Percentiles rank a stretch among this genome's conserved stretches.
Evolutionary conservation across 2,329 filamentous ascomycete species (phyloP).

Genomic region (Myriosclerotinia curreyana): DNA sequence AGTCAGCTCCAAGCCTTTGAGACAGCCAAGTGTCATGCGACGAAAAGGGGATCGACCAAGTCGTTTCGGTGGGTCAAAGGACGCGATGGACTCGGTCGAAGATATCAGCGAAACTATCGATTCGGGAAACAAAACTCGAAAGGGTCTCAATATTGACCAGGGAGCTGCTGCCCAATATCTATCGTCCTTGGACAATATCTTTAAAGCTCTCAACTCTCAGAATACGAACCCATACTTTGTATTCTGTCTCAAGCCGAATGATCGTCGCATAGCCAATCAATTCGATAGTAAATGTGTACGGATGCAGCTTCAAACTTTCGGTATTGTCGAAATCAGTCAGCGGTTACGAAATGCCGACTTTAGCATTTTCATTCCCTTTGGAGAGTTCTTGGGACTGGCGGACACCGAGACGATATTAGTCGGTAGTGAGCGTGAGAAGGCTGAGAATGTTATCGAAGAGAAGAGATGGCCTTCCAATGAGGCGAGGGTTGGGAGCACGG

Average conservation of each 20-base stretch:
- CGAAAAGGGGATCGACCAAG: constrained; percentile 54
- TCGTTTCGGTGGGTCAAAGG: constrained; percentile 36
- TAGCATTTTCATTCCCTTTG: constrained; percentile 91
- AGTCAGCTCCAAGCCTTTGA: constrained; percentile 90
- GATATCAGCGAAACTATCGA: constrained; percentile 50
- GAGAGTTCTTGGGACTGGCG: constrained; percentile 86
- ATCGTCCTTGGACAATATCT: constrained; percentile 84
- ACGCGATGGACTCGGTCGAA: constrained; percentile 39
- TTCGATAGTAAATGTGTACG: constrained; percentile 99
- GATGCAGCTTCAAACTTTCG: constrained; percentile 89
- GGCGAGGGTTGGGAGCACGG: constrained; percentile 84
- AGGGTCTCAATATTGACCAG: constrained; percentile 58
- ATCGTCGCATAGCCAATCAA: constrained; percentile 94
- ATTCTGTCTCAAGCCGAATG: constrained; percentile 96
- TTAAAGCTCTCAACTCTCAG: constrained; percentile 74
- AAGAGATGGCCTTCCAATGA: constrained; percentile 92
- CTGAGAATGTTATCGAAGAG: constrained; percentile 85
- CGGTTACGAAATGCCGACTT: constrained; percentile 90
- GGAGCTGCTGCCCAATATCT: constrained; percentile 93
- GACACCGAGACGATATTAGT: constrained; percentile 83
- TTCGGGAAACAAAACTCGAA: constrained; percentile 39
- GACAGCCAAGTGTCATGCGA: constrained; percentile 88
- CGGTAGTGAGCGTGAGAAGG: constrained; percentile 88
- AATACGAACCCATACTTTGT: constrained; percentile 94
- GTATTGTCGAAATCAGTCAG: constrained; percentile 95